phyloP scores from a whole-genome alignment of 306 rosid species.

The Vachellia collinsii region DNA sequence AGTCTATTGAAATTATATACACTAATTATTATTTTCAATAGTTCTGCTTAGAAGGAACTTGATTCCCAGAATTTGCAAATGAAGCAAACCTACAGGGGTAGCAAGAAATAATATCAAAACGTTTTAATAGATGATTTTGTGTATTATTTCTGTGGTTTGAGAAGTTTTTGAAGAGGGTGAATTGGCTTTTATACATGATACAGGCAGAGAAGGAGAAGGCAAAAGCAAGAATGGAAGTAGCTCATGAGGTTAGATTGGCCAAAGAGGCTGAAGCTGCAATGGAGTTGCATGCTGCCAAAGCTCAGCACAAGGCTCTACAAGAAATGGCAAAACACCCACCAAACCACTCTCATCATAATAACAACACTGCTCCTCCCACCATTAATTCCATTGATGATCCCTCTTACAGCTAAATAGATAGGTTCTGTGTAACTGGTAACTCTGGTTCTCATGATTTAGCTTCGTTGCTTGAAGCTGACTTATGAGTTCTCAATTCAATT shows the following conservation, averaged over 20 bases:
- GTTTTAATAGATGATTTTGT: background rate
- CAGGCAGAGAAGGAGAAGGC: slow-evolving; percentile 75
- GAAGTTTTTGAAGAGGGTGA: background rate
- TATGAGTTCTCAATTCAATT: no score
- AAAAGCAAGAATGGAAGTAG: slow-evolving; percentile 60
- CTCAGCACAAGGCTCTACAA: slow-evolving; percentile 49
- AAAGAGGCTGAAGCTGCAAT: slow-evolving; percentile 75
- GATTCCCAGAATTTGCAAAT: background rate
- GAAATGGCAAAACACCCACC: slow-evolving; percentile 42
- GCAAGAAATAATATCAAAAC: no score
- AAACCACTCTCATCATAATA: background rate
- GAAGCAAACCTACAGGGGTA: background rate
- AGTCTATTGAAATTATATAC: background rate
- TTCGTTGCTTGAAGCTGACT: no score
- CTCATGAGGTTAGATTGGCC: slow-evolving; percentile 77
- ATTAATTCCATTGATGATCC: background rate
- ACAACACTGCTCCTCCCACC: background rate
- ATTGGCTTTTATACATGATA: background rate
- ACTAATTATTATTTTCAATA: background rate
- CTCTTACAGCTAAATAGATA: background rate
- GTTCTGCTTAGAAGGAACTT: background rate
- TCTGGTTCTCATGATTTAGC: no score
- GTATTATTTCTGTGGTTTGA: background rate
- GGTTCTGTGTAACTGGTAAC: background rate
- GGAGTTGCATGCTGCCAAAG: slow-evolving; percentile 63